These are phyloP conservation scores for Jasminum sambac DNA, from an alignment of 257 asterid species.

Conservation along the genomic window DNA sequence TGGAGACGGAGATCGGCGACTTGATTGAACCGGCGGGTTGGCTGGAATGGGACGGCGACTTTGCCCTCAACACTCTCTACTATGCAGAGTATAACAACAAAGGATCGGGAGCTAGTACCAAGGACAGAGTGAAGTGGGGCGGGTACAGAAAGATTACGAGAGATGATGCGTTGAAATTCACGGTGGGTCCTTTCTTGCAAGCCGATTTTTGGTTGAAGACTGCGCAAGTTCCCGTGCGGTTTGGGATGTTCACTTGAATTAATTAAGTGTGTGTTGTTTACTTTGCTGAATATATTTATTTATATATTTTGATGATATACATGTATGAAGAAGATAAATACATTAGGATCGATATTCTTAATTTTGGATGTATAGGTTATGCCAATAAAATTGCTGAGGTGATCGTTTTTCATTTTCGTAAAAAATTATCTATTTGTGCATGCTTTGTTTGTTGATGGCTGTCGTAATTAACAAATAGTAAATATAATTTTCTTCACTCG, in stretches of 20 bases:
- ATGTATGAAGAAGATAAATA: too few species aligned
- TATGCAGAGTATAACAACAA: conserved; percentile 64
- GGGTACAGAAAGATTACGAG: conserved; percentile 46
- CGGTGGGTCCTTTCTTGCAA: conserved; percentile 65
- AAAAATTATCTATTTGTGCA: too few species aligned
- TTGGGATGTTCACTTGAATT: conserved; percentile 53
- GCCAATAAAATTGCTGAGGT: too few species aligned
- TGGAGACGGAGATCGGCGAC: conserved; percentile 77
- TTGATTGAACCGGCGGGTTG: conserved; percentile 66
- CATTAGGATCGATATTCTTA: too few species aligned
- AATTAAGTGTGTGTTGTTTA: not conserved
- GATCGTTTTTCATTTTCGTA: too few species aligned
- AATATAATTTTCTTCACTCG: too few species aligned
- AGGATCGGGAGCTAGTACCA: conserved; percentile 55
- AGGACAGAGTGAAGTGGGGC: conserved; percentile 60
- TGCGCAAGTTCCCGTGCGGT: conserved; percentile 45
- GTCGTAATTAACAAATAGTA: too few species aligned
- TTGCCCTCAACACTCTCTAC: conserved; percentile 51
- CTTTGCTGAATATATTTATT: not conserved
- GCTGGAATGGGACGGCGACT: conserved; percentile 59
- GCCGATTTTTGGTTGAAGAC: conserved; percentile 52
- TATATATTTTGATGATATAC: too few species aligned
- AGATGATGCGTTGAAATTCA: conserved; percentile 57
- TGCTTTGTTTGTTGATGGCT: too few species aligned
- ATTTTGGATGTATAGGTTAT: too few species aligned